Base-by-base conservation (phyloP, 306 rosid genomes). In the Lupinus albus region DNA sequence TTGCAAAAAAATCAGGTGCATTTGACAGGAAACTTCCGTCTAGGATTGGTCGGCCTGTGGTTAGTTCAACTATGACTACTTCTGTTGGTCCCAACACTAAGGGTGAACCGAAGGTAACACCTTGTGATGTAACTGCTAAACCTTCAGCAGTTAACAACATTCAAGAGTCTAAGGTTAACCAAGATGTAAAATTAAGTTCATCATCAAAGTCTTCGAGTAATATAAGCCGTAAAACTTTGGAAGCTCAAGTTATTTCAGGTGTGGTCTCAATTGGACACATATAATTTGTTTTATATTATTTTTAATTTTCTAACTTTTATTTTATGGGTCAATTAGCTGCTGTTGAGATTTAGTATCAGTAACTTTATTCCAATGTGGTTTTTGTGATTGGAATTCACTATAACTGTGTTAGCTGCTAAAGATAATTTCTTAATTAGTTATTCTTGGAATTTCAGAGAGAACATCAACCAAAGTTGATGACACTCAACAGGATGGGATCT, bases 231-330 rank as follows among this genome's bases (percentile, higher is more conserved):
- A 85, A 70, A 81, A 74, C 75, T 74, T 63, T 64, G 25, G 96
- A 84, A 58, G 56, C 76, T 75, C 86, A 80, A 58, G 74, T 74
- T 79, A 50, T 76, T 82, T 74, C 95, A 78, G 96, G 95, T 86
- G 79, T 59, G 61, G 48, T 62, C 59, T 67, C 49, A 33, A 67
- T 33, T 30, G 59, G 44, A 49, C 49, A 21, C 16, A 41, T 70
- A 74, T 41, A 38, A n/a, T 68, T 57, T 17, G 15, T 56, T 54
- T 28, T 71, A 21, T 63, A 49, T 60, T 67, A 25, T 25, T 39
- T 35, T 53, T 11, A 42, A 1, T 13, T 33, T 51, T 15, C 17
- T 30, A 42, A 8, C 53, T 15, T 28, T 2, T 20, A 56, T 66
- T 63, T 53, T 51, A 25, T 61, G 47, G 28, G 14, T 79, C 55